Percentiles rank a stretch among this genome's conserved stretches.
Conservation (phyloP, 2,329 filamentous ascomycete species). For the Ophiosphaerella herpotricha region DNA sequence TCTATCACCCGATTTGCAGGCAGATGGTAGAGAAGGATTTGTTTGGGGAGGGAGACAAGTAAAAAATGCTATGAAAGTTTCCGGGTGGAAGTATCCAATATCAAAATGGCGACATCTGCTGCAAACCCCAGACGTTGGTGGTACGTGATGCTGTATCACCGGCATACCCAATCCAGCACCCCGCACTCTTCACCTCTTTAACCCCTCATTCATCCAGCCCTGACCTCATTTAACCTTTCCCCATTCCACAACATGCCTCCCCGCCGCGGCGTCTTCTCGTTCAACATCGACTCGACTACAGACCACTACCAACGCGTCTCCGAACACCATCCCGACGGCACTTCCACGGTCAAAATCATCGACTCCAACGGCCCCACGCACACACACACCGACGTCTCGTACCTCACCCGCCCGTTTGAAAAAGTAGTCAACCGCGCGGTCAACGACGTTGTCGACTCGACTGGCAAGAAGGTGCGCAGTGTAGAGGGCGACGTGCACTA, state of each 20-base stretch:
- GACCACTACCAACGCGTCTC: constrained; percentile 46
- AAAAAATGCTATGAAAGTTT: background rate
- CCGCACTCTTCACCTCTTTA: constrained; percentile 24
- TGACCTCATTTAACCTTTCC: constrained; percentile 27
- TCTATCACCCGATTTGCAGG: constrained; percentile 91
- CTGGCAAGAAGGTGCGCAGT: constrained; percentile 27
- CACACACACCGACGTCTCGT: constrained; percentile 35
- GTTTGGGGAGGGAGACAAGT: constrained; percentile 47
- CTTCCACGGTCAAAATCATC: constrained; percentile 40
- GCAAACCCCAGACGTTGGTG: too few relatives aligned
- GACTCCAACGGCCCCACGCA: constrained; percentile 42
- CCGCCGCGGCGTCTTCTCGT: constrained; percentile 43
- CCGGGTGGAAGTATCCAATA: too few relatives aligned
- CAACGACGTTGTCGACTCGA: constrained; percentile 36
- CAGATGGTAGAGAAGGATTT: constrained; percentile 84
- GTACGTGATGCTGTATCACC: constrained; percentile 5
- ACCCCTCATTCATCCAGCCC: constrained; percentile 23
- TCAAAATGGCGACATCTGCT: too few relatives aligned
- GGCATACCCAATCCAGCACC: constrained; percentile 34
- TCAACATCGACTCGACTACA: constrained; percentile 47
- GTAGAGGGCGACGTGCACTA: constrained; percentile 26
- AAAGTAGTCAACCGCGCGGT: constrained; percentile 36
- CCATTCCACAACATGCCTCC: constrained; percentile 20
- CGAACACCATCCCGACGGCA: constrained; percentile 39
- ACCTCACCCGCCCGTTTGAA: constrained; percentile 46